Base-by-base conservation (phyloP, 352 stramenopile species). In the Saprolegnia parasitica region DNA sequence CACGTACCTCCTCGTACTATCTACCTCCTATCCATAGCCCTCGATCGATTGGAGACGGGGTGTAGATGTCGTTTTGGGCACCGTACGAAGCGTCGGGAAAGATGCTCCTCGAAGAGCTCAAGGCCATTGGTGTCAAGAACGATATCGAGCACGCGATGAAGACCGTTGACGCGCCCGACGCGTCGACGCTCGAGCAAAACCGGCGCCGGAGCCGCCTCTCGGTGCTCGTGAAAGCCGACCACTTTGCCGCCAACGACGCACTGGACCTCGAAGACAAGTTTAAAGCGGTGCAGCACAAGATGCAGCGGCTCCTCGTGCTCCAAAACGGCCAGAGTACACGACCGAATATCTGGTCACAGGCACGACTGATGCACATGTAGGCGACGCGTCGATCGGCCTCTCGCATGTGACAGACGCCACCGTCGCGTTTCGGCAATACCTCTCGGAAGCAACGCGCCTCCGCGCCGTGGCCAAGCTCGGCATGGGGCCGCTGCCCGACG, bases 371-470 rank as follows among this genome's bases (percentile, higher is more conserved):
- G 61, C 64, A 9, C 35, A 60, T 50, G 74, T 67, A 5, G 64
- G 32, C 15, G 72, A 49, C 18, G 16, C 3, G 15, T 20, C 73
- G 6, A 16, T 78, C 32, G 58, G 72, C 15, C 64, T 86, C 13
- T 73, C 77, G 21, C 74, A 89, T 20, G 73, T 84, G 18, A 65
- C 77, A 0, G 73, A 84, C 40, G 55, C 73, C 9, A 73, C 65
- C 64, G 64, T 62, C 4, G 29, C 76, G 23, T 85, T 93, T n/a
- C 83, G 82, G 0, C 83, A 89, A 63, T 76, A 90, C 46, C 74
- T 91, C 52, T 74, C 85, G 0, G 79, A 76, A n/a, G 90, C 89
- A 46, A 77, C 80, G 16, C 76, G 78, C 20, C 67, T 90, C 24
- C 83, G 83, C 6, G 65, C 78, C 0, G 63, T 84, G 9, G 85